Conservation (phyloP, 1,284 basidiomycete species). For the Phylloporus sp. region DNA sequence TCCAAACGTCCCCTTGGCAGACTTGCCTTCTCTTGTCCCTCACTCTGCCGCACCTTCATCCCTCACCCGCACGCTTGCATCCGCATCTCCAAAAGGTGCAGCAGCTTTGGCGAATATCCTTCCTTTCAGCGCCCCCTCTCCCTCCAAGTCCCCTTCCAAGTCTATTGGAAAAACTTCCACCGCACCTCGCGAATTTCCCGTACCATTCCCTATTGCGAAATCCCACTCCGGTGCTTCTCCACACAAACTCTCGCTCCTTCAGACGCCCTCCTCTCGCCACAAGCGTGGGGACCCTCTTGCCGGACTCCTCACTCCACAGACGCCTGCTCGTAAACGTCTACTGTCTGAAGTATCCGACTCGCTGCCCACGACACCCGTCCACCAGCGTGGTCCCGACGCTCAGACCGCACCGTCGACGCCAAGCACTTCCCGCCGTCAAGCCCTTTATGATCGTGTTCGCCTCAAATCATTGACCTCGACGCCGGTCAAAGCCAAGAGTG, state of each 20-base stretch:
- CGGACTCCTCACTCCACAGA: constrained; percentile 49
- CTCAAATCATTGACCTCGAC: constrained; percentile 67
- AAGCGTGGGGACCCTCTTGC: constrained; percentile 38
- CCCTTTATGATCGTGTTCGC: constrained; percentile 77
- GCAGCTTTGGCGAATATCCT: constrained; percentile 46
- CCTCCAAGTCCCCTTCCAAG: constrained; percentile 53
- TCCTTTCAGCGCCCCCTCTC: constrained; percentile 52
- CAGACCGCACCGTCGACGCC: constrained; percentile 67
- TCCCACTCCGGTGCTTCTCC: constrained; percentile 45
- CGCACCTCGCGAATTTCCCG: constrained; percentile 43
- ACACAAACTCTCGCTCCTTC: constrained; percentile 50
- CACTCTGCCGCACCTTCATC: constrained; percentile 58
- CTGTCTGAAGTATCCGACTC: constrained; percentile 39
- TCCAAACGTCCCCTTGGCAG: constrained; percentile 67
- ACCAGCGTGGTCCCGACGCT: constrained; percentile 58
- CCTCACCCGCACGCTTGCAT: constrained; percentile 69
- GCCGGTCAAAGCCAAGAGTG: constrained; percentile 60
- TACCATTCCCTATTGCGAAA: constrained; percentile 54
- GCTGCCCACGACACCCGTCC: constrained; percentile 66
- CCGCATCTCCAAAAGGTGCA: constrained; percentile 67
- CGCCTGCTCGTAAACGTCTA: constrained; percentile 48
- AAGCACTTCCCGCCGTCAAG: constrained; percentile 71
- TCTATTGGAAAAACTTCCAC: constrained; percentile 15
- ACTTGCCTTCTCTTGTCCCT: constrained; percentile 60
- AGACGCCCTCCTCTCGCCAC: constrained; percentile 54